A percentile compares a stretch with the other conserved stretches of the same genome.
phyloP scores from a whole-genome alignment of 2,329 filamentous ascomycete genomes.

The Penicillium sclerotigenum region DNA sequence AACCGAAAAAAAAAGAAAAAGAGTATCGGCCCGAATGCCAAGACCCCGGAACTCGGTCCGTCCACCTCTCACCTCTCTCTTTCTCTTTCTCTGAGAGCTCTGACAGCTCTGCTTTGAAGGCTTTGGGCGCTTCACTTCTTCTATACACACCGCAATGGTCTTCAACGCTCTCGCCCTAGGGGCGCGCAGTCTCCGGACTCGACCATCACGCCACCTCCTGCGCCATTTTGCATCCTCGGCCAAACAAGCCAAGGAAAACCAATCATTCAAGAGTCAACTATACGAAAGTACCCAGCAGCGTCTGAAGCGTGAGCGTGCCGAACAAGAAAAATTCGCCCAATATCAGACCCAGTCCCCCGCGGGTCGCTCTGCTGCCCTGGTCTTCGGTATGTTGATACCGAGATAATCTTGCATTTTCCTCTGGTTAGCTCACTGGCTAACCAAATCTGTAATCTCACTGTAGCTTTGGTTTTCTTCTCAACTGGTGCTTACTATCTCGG shows the following conservation, averaged over 20 bases:
- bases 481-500: slow-evolving; percentile 56
- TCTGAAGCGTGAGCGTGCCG: slow-evolving; percentile 56
- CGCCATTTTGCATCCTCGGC: slow-evolving; percentile 25
- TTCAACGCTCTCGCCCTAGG: slow-evolving; percentile 17
- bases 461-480: slow-evolving; percentile 53
- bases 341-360: slow-evolving; percentile 42
- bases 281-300: slow-evolving; percentile 61
- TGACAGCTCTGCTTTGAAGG: background rate
- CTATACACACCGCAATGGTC: slow-evolving; percentile 19
- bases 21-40: background rate
- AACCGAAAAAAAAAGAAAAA: background rate
- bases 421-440: slow-evolving; percentile 10
- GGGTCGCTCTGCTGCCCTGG: slow-evolving; percentile 39
- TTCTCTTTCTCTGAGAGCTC: background rate
- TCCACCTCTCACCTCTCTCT: background rate
- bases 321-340: slow-evolving; percentile 52
- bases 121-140: background rate
- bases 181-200: slow-evolving; percentile 17
- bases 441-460: background rate
- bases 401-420: slow-evolving; percentile 6
- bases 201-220: slow-evolving; percentile 2
- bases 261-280: slow-evolving; percentile 59
- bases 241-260: slow-evolving; percentile 28
- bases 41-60: slow-evolving; percentile 7
- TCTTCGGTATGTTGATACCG: slow-evolving; percentile 30